Evolutionary conservation across 2,329 filamentous ascomycete genomes (phyloP), one percentile per base, ranked within the genome.

Genomic region (Sporothrix brasiliensis): DNA sequence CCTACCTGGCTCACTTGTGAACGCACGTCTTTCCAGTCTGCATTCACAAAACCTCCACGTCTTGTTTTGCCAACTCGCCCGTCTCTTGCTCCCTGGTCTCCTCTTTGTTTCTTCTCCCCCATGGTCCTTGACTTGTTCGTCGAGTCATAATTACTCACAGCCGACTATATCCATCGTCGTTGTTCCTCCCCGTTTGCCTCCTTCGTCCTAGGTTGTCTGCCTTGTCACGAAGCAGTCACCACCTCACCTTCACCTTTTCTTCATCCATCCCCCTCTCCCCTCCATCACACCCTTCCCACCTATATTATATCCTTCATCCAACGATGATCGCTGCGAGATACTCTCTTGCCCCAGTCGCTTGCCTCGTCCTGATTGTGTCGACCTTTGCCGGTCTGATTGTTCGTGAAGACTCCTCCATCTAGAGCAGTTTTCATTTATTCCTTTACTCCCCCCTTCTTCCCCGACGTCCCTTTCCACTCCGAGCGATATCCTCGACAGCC

Each of bases 271-370:
- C 21, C 21, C 27, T 50, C 72, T 52, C 63, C 58, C 5, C 65
- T 60, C 66, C 34, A 50, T 68, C 60, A 71, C 52, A 68, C 73
- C 71, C 49, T 58, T 65, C 61, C 70, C 30, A 50, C 61, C 68
- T 73, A 71, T 68, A 72, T 73, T 68, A 72, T 73, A 72, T 74
- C 76, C 73, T 77, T 71, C 69, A 74, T 74, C 77, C 78, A 80
- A 87, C 82, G 77, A 89, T 89, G 87, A 83, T 82, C 85, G 78
- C 87, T 87, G 83, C 81, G 83, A 81, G 79, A 80, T 79, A 78
- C 76, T 75, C 78, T 78, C 79, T 78, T 75, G 82, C 81, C 82
- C 84, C 87, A 89, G 87, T 89, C 86, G 87, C 84, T 85, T 82
- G 86, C 86, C 85, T 82, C 80, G 85, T 83, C 81, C 83, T 81